Evolutionary conservation across 2,329 filamentous ascomycete species (phyloP).

Genomic region (Ascocoryne sarcoides): DNA sequence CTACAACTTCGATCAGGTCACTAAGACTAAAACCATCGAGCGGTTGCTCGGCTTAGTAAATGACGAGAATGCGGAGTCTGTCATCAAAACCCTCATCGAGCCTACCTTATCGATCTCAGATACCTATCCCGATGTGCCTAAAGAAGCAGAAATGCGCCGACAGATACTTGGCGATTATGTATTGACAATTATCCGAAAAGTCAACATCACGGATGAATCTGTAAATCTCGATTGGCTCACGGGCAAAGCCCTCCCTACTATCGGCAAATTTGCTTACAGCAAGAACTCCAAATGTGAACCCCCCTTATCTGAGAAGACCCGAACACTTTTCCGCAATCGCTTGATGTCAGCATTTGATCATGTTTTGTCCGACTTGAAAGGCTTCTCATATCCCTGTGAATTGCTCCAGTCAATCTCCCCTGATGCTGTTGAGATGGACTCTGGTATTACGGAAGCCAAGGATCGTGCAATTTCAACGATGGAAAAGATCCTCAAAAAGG

Average conservation of each 20-base stretch:
- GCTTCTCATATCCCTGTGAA: conserved; percentile 36
- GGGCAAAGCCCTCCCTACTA: conserved; percentile 19
- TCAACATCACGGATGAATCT: conserved; percentile 18
- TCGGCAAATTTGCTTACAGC: conserved; percentile 48
- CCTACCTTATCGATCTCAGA: conserved; percentile 33
- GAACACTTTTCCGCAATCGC: conserved; percentile 46
- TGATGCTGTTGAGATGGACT: conserved; percentile 44
- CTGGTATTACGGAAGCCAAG: conserved; percentile 43
- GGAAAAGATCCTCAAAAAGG: conserved; percentile 41
- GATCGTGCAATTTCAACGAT: conserved; percentile 44
- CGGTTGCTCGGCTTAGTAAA: conserved; percentile 31
- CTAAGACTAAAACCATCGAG: conserved; percentile 78
- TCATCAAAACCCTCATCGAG: conserved; percentile 40
- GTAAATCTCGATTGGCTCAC: conserved; percentile 19
- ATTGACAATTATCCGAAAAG: conserved; percentile 23
- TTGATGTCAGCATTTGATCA: conserved; percentile 50
- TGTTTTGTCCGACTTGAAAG: conserved; percentile 44
- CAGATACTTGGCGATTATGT: conserved; percentile 27
- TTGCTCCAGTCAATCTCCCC: conserved; percentile 20
- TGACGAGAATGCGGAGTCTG: conserved; percentile 26
- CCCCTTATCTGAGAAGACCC: conserved; percentile 42
- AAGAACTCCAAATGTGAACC: conserved; percentile 34
- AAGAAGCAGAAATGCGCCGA: conserved; percentile 25
- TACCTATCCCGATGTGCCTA: conserved; percentile 13
- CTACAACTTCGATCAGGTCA: conserved; percentile 77